Evolutionary conservation across 768 basidiomycete species (phyloP), one percentile per base, ranked within the genome.

Genomic region (Clavaria fumosa): DNA sequence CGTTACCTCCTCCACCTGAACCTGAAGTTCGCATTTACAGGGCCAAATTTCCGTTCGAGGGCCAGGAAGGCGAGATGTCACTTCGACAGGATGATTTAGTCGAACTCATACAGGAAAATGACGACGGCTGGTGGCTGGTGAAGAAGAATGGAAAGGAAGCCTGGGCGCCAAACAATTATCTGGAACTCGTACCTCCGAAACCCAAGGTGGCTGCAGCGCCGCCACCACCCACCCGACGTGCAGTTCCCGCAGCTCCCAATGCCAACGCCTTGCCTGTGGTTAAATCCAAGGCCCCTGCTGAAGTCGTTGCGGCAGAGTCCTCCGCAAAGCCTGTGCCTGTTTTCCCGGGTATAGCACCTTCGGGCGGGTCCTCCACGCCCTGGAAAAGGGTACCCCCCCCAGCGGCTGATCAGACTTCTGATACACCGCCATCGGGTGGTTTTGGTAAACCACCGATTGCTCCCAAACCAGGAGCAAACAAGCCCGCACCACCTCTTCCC

Each of bases 121-220:
- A 90, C 42, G 93, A 93, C 48, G 95, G 93, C 2, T 99, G 95
- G 95, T 97, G 95, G 93, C 66, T 95, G 22, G 80, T 96, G 40
- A 84, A 79, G 66, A 88, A 81, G 57, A 69, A 66, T 37, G 70
- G 70, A 2, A 58, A 62, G 12, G 89, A 96, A 53, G 95, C 88
- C 10, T 99, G 91, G 90, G 88, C 91, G 14, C 95, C 95, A 2
- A 77, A 79, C 46, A 90, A 88, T 55, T 95, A 90, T 51, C 74
- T 93, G 5, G 90, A 95, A 53, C 67, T 80, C 23, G 70, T 79
- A 4, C 75, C 77, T 12, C 71, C 71, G 15, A 74, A 70, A 45
- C 67, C 75, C 2, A 73, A 72, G 30, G 67, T 77, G 1, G 61
- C 74, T 0, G 65, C 77, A 17, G 65, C 80, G 0, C 74, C 82